Conservation (phyloP, 495 filamentous ascomycete species). For the Daldinia vernicosa region DNA sequence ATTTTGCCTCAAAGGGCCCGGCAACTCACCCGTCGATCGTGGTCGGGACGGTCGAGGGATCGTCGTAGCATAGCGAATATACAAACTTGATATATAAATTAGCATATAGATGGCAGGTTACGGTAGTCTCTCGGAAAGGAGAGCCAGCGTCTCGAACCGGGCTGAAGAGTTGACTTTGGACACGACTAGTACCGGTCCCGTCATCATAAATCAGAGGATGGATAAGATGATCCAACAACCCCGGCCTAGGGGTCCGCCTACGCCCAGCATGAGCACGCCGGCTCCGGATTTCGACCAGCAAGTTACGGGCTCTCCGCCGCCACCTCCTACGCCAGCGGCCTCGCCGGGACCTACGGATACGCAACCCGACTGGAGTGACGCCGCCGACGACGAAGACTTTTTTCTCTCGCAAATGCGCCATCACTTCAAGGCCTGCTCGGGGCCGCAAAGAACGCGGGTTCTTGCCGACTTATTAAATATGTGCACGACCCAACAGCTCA, state of each 20-base stretch:
- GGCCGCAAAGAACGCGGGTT: constrained; percentile 64
- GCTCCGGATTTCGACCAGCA: constrained; percentile 64
- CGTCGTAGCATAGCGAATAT: constrained; percentile 5
- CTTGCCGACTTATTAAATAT: constrained; percentile 86
- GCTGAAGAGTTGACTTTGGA: constrained; percentile 56
- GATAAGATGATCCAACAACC: constrained; percentile 60
- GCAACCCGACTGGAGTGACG: constrained; percentile 62
- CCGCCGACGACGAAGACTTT: constrained; percentile 61
- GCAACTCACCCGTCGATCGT: constrained; percentile 10
- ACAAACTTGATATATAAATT: constrained; percentile 6
- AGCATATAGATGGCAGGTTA: constrained; percentile 52
- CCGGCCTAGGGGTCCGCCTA: constrained; percentile 62
- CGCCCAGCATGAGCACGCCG: constrained; percentile 65
- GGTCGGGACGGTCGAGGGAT: background rate
- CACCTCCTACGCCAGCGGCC: constrained; percentile 65
- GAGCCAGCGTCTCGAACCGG: constrained; percentile 51
- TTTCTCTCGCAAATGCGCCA: constrained; percentile 59
- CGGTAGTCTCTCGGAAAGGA: constrained; percentile 55
- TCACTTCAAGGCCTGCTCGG: constrained; percentile 61
- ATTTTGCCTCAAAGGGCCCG: background rate
- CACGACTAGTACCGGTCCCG: constrained; percentile 47
- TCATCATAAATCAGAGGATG: constrained; percentile 49
- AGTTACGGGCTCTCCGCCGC: constrained; percentile 62
- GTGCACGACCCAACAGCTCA: constrained; percentile 92
- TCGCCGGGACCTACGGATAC: constrained; percentile 63